Evolutionary conservation across 768 basidiomycete genomes (phyloP).

Genomic region (Leucocoprinus leucothites): DNA sequence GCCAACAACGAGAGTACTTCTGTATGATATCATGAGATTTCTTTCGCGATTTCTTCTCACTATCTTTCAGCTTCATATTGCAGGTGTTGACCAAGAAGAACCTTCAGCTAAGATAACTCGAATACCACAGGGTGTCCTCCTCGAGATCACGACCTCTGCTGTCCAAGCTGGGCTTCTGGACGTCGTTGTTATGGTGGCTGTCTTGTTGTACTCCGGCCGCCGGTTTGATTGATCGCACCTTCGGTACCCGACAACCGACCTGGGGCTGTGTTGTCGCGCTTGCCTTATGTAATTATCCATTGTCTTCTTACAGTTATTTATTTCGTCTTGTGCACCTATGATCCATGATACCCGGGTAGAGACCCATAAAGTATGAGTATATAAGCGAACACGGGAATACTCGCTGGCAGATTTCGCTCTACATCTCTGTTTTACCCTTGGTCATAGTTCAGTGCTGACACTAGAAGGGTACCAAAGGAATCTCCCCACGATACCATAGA

Average conservation of each 20-base stretch:
- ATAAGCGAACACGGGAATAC: no score
- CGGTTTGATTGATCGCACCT: constrained; percentile 13
- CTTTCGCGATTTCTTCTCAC: not conserved
- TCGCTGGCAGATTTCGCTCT: no score
- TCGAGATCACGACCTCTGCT: constrained; percentile 14
- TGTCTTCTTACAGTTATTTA: no score
- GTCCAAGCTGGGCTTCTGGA: constrained; percentile 16
- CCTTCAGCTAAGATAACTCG: constrained; percentile 15
- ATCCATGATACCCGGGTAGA: no score
- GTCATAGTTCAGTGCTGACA: no score
- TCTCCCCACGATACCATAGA: no score
- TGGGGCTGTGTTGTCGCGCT: not conserved
- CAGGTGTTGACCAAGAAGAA: constrained; percentile 8
- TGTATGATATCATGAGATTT: constrained; percentile 10
- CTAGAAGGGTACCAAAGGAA: no score
- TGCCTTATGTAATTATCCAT: no score
- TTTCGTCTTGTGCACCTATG: no score
- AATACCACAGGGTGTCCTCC: constrained; percentile 4
- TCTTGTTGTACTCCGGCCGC: constrained; percentile 17
- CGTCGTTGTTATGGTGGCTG: constrained; percentile 15
- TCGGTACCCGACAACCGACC: not conserved
- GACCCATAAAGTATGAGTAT: no score
- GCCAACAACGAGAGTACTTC: constrained; percentile 6
- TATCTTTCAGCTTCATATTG: constrained; percentile 7
- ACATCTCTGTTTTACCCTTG: no score